Evolutionary conservation across 2,329 filamentous ascomycete species (phyloP).

Genomic region (Pseudogymnoascus sp.): DNA sequence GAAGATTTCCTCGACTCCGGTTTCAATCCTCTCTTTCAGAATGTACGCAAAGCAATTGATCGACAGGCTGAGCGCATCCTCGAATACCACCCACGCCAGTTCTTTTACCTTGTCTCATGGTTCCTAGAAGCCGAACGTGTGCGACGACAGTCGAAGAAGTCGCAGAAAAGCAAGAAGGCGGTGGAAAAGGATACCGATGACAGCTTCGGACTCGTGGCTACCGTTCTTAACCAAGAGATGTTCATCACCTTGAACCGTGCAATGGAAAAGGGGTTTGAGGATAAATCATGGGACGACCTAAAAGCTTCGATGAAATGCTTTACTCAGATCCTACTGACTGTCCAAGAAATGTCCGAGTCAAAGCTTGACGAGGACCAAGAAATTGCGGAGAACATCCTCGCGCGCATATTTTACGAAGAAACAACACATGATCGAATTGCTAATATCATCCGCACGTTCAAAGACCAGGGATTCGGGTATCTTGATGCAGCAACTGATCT

Average conservation of each 20-base stretch:
- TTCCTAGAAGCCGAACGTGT: constrained; percentile 80
- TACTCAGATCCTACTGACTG: constrained; percentile 84
- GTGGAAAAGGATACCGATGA: constrained; percentile 49
- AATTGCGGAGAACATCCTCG: constrained; percentile 94
- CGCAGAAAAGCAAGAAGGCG: constrained; percentile 40
- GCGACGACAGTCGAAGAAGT: constrained; percentile 54
- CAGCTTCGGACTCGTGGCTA: constrained; percentile 79
- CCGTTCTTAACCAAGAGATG: constrained; percentile 87
- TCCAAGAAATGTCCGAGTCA: constrained; percentile 85
- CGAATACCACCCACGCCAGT: constrained; percentile 71
- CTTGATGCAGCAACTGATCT: constrained; percentile 88
- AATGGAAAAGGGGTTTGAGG: constrained; percentile 71
- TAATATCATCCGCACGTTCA: constrained; percentile 74
- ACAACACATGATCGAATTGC: constrained; percentile 83
- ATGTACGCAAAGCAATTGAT: constrained; percentile 82
- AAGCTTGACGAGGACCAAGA: constrained; percentile 88
- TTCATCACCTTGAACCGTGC: constrained; percentile 81
- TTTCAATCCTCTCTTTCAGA: constrained; percentile 85
- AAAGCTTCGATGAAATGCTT: constrained; percentile 89
- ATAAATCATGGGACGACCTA: constrained; percentile 80
- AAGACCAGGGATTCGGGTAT: constrained; percentile 89
- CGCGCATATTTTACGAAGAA: constrained; percentile 97
- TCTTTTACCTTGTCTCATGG: constrained; percentile 89
- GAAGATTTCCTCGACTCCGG: constrained; percentile 91
- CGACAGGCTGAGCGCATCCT: constrained; percentile 77